A percentile compares a stretch with the other conserved stretches of the same genome.
phyloP scores from a whole-genome alignment of 192 early-diverging fungal genomes.

The Coemansia sp. region DNA sequence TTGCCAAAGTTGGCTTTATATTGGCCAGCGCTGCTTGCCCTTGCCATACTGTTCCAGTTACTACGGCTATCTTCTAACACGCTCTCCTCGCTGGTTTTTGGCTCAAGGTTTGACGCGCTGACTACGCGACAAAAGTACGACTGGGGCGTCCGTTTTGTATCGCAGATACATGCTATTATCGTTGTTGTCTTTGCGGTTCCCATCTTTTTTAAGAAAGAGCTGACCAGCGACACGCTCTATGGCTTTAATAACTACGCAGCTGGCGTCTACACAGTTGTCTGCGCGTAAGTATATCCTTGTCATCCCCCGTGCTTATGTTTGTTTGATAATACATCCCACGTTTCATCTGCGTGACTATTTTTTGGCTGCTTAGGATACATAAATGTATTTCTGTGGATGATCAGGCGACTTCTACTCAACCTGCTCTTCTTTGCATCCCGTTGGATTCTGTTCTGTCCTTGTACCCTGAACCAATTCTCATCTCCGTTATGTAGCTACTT shows the following conservation, averaged over 20 bases:
- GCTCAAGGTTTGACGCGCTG: slow-evolving; percentile 63
- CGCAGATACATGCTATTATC: slow-evolving; percentile 67
- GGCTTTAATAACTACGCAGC: slow-evolving; percentile 70
- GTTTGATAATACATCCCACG: too few species aligned
- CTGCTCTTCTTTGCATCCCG: not conserved
- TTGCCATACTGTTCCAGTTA: slow-evolving; percentile 56
- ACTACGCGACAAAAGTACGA: slow-evolving; percentile 60
- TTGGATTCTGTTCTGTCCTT: not conserved
- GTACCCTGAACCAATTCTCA: not conserved
- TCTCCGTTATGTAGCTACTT: slow-evolving; percentile 68
- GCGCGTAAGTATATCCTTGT: slow-evolving; percentile 63
- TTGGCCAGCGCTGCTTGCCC: slow-evolving; percentile 62
- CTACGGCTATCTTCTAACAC: slow-evolving; percentile 61
- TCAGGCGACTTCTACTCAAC: not conserved
- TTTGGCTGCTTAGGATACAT: not conserved
- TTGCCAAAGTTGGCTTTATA: slow-evolving; percentile 61
- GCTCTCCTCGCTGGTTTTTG: slow-evolving; percentile 66
- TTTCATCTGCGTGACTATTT: not conserved
- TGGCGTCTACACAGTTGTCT: slow-evolving; percentile 77
- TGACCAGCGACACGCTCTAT: slow-evolving; percentile 65
- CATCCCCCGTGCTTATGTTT: not conserved
- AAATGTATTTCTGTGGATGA: not conserved
- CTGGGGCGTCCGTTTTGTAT: slow-evolving; percentile 81
- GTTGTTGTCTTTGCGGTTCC: slow-evolving; percentile 66
- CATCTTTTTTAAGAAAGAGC: slow-evolving; percentile 64